Evolutionary conservation across 169 alveolate species (phyloP).

Genomic region (Plasmodium ovale): DNA sequence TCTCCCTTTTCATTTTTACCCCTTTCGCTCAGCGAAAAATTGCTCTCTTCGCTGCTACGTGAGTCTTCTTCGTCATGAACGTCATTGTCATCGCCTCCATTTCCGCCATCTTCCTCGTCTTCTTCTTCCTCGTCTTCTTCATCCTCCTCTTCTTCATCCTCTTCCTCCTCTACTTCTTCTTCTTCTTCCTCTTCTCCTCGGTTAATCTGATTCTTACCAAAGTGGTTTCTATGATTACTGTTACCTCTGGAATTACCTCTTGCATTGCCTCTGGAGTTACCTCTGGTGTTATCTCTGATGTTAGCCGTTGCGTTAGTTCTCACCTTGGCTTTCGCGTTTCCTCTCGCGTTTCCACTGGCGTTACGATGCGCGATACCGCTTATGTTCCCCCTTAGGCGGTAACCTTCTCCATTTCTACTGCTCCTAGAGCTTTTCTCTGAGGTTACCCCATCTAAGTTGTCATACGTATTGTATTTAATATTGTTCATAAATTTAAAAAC

Average conservation of each 20-base stretch:
- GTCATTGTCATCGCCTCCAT: not conserved
- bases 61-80: not conserved
- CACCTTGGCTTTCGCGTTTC: not conserved
- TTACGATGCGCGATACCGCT: too few relatives aligned
- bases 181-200: constrained; percentile 4
- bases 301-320: not conserved
- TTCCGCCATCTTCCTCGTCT: not conserved
- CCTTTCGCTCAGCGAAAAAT: constrained; percentile 19
- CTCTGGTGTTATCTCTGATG: not conserved
- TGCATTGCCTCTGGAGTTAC: not conserved
- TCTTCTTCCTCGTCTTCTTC: not conserved
- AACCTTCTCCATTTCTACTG: constrained; percentile 1
- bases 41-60: constrained; percentile 11
- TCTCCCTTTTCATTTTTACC: not conserved
- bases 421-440: constrained; percentile 35
- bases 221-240: too few relatives aligned
- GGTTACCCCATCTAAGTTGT: not conserved
- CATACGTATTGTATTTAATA: constrained; percentile 31
- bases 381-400: constrained; percentile 2
- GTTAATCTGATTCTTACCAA: not conserved
- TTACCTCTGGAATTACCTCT: not conserved
- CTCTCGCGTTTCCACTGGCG: not conserved
- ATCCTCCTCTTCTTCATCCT: constrained; percentile 10
- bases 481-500: constrained; percentile 45
- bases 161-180: constrained; percentile 4